Evolutionary conservation across 345 rosid species (phyloP), one percentile per base, ranked within the genome.

Genomic region (Salix caprea): DNA sequence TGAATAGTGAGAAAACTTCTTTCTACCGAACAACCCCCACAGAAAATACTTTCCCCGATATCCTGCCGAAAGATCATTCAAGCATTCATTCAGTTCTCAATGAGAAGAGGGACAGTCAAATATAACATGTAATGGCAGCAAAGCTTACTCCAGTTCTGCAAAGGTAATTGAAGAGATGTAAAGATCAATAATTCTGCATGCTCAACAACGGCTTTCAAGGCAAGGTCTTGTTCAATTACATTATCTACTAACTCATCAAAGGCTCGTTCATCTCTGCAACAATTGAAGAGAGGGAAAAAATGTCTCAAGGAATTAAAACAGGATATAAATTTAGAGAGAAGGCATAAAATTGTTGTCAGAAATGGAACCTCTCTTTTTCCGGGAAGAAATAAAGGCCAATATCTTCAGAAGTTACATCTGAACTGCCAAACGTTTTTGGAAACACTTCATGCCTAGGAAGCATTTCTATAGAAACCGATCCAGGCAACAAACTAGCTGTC

Each of bases 181-280:
- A 68, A 68, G 19, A 68, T 15, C 52, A 68, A 68, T 7, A 68
- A 23, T 21, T 68, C 71, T 7, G 14, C 50, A 8, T 36, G 5
- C 8, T 68, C 71, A 37, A 68, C 4, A 46, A 16, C 71, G 16
- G 71, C 71, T 68, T 68, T 68, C 71, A 68, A 21, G 50, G 71
- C 71, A 21, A 68, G 71, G 71, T 68, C 71, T 68, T 68, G 71
- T 16, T 36, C 15, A 23, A 68, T 39, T 11, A 68, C 21, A 12
- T 21, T 15, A 39, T 68, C 54, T 28, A 37, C 7, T 26, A 68
- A 48, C 23, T 40, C 42, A 37, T 68, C 52, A 23, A 16, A 68
- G 24, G 65, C 65, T 60, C 28, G 65, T 12, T 60, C 65, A 19
- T 60, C 65, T 60, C 65, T 60, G 10, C 65, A 60, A 6, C 24